These are phyloP conservation scores for Hemerocallis citrina DNA, from an alignment of 106 monocot genomes.

Conservation along the genomic window DNA sequence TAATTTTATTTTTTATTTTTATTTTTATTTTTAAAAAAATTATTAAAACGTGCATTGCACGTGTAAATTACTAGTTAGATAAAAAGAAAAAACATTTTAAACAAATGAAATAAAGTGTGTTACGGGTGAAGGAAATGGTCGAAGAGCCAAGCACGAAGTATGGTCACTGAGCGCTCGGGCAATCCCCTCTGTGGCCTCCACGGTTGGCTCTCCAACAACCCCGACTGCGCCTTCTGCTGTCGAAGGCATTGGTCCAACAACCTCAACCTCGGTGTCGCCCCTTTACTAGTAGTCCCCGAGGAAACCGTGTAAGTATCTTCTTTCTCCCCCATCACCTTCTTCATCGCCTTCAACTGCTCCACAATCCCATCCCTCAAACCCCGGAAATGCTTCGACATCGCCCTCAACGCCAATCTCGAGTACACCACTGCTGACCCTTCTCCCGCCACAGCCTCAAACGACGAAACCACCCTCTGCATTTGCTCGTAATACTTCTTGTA, in stretches of 20 bases:
- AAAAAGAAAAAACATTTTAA: too few relatives aligned
- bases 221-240: slow-evolving; percentile 48
- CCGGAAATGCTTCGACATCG: slow-evolving; percentile 51
- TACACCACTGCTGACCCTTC: slow-evolving; percentile 35
- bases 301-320: slow-evolving; percentile 17
- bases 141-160: slow-evolving; percentile 14
- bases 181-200: slow-evolving; percentile 11
- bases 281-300: slow-evolving; percentile 27
- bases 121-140: slow-evolving; percentile 15
- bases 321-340: slow-evolving; percentile 34
- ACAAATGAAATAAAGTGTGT: background rate
- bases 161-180: slow-evolving; percentile 11
- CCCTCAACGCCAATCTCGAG: slow-evolving; percentile 39
- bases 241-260: slow-evolving; percentile 48
- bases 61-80: too few relatives aligned
- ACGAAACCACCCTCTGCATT: slow-evolving; percentile 22
- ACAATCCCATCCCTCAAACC: slow-evolving; percentile 35
- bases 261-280: slow-evolving; percentile 56
- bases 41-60: too few relatives aligned
- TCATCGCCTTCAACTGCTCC: slow-evolving; percentile 25
- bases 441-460: slow-evolving; percentile 33
- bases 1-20: too few relatives aligned
- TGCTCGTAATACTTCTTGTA: slow-evolving; percentile 37
- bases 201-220: slow-evolving; percentile 28
- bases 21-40: too few relatives aligned